Conservation (phyloP, 345 rosid genomes). For the Sonneratia caseolaris region DNA sequence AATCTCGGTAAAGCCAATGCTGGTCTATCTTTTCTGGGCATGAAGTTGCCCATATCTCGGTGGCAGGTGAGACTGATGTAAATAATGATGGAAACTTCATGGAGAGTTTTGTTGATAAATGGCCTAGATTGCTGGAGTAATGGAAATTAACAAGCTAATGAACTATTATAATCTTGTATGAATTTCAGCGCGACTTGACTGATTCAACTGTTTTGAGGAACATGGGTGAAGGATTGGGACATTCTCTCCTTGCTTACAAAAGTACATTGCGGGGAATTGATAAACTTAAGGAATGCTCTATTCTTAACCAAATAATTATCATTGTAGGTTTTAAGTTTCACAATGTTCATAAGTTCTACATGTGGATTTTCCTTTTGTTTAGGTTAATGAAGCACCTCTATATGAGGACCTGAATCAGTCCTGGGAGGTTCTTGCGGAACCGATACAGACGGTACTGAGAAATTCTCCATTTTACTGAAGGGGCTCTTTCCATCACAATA, state of each 20-base stretch:
- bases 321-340: neutral
- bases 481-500: conserved; percentile 2
- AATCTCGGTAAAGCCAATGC: conserved; percentile 91
- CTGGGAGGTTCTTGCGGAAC: conserved; percentile 98
- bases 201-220: conserved; percentile 94
- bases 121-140: neutral
- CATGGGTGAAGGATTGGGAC: conserved; percentile 89
- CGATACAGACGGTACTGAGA: conserved; percentile 68
- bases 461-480: conserved; percentile 1
- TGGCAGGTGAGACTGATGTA: conserved; percentile 58
- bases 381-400: conserved; percentile 77
- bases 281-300: conserved; percentile 68
- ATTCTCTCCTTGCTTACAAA: conserved; percentile 91
- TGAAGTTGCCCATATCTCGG: conserved; percentile 80
- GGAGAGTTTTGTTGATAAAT: neutral
- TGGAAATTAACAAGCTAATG: neutral
- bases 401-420: conserved; percentile 68
- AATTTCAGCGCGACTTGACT: conserved; percentile 82
- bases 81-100: neutral
- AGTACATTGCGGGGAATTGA: conserved; percentile 74
- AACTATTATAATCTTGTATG: neutral
- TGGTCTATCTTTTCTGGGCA: conserved; percentile 51
- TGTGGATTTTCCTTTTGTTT: conserved; percentile 8
- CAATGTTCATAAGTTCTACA: neutral
- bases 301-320: neutral